phyloP scores from a whole-genome alignment of 768 basidiomycete species.

The Naganishia kalamii region DNA sequence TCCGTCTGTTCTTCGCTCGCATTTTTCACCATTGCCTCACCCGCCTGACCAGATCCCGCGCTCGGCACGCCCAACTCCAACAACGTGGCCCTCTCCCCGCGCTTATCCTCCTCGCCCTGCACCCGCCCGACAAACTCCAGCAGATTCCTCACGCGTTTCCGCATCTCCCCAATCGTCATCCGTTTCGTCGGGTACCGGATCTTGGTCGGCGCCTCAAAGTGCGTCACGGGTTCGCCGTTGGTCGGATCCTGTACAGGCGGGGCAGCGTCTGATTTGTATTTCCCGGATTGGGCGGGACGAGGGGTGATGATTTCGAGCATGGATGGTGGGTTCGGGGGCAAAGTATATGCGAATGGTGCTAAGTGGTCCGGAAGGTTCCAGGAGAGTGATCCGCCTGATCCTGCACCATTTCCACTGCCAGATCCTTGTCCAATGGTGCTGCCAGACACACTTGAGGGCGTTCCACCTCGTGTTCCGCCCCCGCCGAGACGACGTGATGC shows the following conservation, averaged over 20 bases:
- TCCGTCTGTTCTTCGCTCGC: background rate
- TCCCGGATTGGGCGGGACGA: conserved; percentile 8
- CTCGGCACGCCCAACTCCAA: conserved; percentile 31
- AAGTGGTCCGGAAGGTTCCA: conserved; percentile 94
- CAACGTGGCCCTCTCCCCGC: conserved; percentile 34
- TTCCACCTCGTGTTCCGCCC: conserved; percentile 39
- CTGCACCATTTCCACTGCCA: conserved; percentile 33
- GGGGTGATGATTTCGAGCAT: conserved; percentile 52
- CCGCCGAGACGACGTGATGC: conserved; percentile 27
- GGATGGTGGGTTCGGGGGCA: conserved; percentile 58
- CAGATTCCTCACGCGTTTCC: conserved; percentile 80
- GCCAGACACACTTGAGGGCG: conserved; percentile 27
- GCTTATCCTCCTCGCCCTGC: conserved; percentile 38
- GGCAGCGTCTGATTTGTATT: background rate
- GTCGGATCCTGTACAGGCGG: background rate
- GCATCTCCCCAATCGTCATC: conserved; percentile 95
- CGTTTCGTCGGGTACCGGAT: conserved; percentile 91
- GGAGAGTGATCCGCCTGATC: conserved; percentile 25
- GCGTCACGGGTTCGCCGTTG: conserved; percentile 14
- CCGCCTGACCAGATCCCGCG: background rate
- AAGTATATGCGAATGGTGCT: conserved; percentile 71
- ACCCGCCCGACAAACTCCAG: conserved; percentile 88
- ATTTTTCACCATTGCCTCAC: background rate
- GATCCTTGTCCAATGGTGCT: background rate
- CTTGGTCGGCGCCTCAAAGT: conserved; percentile 51